Conservation (phyloP, 345 rosid genomes). For the Brassica incana region DNA sequence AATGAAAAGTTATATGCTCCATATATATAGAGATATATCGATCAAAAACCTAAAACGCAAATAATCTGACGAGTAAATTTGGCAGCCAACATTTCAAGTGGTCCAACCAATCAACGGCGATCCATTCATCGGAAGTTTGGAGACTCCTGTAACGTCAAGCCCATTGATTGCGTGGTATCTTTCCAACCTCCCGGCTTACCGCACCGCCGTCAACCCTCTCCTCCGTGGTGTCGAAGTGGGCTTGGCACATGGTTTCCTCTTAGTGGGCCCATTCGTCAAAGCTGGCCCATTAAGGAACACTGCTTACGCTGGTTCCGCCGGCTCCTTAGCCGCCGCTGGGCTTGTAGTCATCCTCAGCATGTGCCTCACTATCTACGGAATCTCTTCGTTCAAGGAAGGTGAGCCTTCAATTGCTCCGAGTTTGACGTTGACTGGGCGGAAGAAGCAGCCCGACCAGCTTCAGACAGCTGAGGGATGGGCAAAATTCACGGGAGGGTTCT, state of each 20-base stretch:
- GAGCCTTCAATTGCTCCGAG: conserved; percentile 78
- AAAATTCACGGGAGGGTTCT: conserved; percentile 90
- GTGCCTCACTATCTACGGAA: conserved; percentile 85
- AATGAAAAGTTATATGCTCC: not conserved
- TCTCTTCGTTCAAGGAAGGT: conserved; percentile 76
- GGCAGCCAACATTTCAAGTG: conserved; percentile 90
- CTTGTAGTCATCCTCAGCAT: conserved; percentile 81
- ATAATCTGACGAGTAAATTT: not conserved
- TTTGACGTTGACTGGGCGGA: conserved; percentile 85
- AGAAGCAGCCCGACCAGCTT: conserved; percentile 90
- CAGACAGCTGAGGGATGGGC: conserved; percentile 97
- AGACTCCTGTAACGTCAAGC: conserved; percentile 93
- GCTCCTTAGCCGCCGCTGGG: conserved; percentile 86
- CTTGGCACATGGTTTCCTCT: conserved; percentile 78
- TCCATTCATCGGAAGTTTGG: conserved; percentile 96
- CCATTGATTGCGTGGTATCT: conserved; percentile 94
- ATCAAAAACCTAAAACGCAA: not conserved
- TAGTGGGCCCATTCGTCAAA: conserved; percentile 91
- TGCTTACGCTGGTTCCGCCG: conserved; percentile 66
- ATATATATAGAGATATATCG: not conserved
- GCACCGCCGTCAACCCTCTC: conserved; percentile 93
- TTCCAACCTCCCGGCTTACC: conserved; percentile 90
- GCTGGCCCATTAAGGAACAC: conserved; percentile 93
- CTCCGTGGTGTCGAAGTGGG: conserved; percentile 88
- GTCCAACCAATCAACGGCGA: conserved; percentile 95